These are phyloP conservation scores for Salix arbutifolia DNA, from an alignment of 345 rosid genomes.

Conservation along the genomic window DNA sequence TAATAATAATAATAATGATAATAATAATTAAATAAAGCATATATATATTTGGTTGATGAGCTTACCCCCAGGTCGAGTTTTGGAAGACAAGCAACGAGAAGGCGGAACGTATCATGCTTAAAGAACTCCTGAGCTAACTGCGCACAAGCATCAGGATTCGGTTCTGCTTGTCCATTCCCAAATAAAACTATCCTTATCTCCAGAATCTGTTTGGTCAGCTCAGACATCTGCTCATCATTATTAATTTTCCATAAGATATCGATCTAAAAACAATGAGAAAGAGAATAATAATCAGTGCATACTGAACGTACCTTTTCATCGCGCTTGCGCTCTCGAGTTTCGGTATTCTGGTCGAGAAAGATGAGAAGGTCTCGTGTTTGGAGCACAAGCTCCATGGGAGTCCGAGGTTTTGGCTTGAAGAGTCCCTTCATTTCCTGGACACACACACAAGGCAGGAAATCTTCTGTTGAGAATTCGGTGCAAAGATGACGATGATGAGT, in stretches of 20 bases:
- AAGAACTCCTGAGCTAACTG: constrained; percentile 86
- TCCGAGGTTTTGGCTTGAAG: constrained; percentile 43
- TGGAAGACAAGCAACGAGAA: constrained; percentile 65
- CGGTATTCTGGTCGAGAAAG: constrained; percentile 13
- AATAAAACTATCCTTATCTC: constrained; percentile 77
- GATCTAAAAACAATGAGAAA: background rate
- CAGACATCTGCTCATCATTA: constrained; percentile 53
- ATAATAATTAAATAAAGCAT: background rate
- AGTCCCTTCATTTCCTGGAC: constrained; percentile 36
- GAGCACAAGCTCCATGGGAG: constrained; percentile 44
- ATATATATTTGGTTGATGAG: background rate
- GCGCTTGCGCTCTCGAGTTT: constrained; percentile 39
- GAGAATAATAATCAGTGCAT: background rate
- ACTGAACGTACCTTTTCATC: constrained; percentile 37
- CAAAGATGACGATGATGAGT: background rate
- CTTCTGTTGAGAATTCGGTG: too few species aligned
- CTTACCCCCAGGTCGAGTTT: constrained; percentile 77
- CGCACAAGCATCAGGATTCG: constrained; percentile 79
- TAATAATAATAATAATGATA: background rate
- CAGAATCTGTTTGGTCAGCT: constrained; percentile 55
- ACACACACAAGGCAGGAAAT: background rate
- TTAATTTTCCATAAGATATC: too few species aligned
- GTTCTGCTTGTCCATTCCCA: constrained; percentile 86
- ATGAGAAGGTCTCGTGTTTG: constrained; percentile 37
- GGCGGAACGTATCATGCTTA: constrained; percentile 62